These are phyloP conservation scores for Venturia asperata DNA, from an alignment of 2,329 filamentous ascomycete species.

Conservation along the genomic window DNA sequence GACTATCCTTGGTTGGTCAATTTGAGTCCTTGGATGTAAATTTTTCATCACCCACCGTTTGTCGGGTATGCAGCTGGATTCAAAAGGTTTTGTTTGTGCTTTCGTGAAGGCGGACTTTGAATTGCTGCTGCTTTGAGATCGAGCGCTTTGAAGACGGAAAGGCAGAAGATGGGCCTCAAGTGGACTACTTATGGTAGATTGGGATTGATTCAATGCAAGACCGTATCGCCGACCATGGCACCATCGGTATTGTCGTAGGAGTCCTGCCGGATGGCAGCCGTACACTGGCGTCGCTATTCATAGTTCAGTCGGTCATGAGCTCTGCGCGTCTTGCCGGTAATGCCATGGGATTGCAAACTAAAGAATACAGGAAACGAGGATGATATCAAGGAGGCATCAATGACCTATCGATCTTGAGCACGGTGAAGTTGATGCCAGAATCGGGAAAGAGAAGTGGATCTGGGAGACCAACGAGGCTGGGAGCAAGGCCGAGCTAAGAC, in stretches of 20 bases:
- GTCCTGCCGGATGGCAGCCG: background rate
- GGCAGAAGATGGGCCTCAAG: background rate
- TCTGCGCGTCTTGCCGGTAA: background rate
- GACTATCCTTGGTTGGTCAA: background rate
- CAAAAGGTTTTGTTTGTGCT: background rate
- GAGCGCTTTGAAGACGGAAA: background rate
- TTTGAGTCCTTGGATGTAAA: background rate
- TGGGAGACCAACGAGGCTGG: background rate
- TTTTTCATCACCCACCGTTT: background rate
- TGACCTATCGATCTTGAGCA: background rate
- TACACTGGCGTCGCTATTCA: background rate
- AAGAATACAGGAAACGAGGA: too few relatives aligned
- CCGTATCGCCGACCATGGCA: background rate
- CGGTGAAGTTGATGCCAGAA: background rate
- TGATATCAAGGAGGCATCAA: background rate
- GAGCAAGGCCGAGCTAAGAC: constrained; percentile 6
- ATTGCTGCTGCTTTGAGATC: background rate
- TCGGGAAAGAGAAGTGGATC: background rate
- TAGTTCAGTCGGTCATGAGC: background rate
- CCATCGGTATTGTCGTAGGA: background rate
- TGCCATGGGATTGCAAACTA: background rate
- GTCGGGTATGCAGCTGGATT: background rate
- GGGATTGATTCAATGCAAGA: background rate
- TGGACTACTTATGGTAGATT: background rate
- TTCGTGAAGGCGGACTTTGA: background rate